Base-by-base conservation (phyloP, 1,284 basidiomycete genomes). In the Pholiota adiposa region DNA sequence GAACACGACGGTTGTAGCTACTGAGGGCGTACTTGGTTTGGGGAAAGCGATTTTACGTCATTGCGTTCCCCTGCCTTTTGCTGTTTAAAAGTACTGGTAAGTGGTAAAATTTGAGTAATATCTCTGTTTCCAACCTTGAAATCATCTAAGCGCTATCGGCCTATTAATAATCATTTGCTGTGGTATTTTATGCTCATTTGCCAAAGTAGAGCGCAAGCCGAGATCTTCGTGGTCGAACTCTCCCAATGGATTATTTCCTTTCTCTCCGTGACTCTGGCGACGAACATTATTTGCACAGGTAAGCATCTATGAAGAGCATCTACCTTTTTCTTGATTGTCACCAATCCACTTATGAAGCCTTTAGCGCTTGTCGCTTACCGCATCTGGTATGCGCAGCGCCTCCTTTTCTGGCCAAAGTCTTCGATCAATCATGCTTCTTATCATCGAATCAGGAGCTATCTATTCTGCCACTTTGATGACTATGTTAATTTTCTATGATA, bases 391-490 rank as follows among this genome's bases (percentile, higher is more conserved):
- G 23, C 46, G 3, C 46, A 55, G 9, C 44, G 44, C 16, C 29
- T 38, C 51, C n/a, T 51, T 59, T 9, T 29, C 29, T 0, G 51
- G 33, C 9, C 29, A 40, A n/a, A 59, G 51, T 31, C 19, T 59
- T 4, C 57, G 43, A 1, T 51, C 57, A 11, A 34, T 53, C 7
- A 49, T 59, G 51, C 43, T 59, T 8, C 25, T 59, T 6, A 44
- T 59, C 12, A 59, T 59, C 4, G 57, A 59, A 36, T 59, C 57
- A 18, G 57, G 57, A 1, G 41, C 57, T 2, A 51, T 59, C 3
- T 59, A 59, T 19, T 59, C 57, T 1, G 57, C 57, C 5, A 44
- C 40, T 14, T 34, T 59, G 23, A 50, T 31, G 4, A 31, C 43
- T 7, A 12, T 59, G 31, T 29, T 59, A 8, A 55, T 55, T 14